Evolutionary conservation across 192 early-diverging fungal genomes (phyloP).

Genomic region (Haplosporangium gracile): DNA sequence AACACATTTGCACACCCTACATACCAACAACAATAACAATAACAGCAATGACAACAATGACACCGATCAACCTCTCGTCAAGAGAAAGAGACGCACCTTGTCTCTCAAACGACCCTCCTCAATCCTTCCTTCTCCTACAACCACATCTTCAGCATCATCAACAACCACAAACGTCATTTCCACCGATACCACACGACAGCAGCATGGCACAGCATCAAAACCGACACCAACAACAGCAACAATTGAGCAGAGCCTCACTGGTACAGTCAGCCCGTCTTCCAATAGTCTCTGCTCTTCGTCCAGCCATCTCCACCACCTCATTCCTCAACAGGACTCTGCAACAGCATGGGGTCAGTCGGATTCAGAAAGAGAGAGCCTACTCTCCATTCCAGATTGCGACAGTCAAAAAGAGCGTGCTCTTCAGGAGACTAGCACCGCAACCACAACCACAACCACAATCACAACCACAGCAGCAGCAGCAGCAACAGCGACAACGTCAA

Average conservation of each 20-base stretch:
- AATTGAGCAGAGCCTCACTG: neutral
- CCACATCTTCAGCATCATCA: neutral
- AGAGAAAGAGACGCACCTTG: constrained; percentile 23
- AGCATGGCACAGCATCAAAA: constrained; percentile 2
- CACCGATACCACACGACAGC: neutral
- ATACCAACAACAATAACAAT: neutral
- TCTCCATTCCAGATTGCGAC: constrained; percentile 14
- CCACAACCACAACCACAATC: neutral
- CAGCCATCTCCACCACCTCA: neutral
- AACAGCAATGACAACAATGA: neutral
- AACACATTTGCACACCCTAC: neutral
- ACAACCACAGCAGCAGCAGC: neutral
- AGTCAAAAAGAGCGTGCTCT: constrained; percentile 18
- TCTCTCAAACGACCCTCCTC: constrained; percentile 31
- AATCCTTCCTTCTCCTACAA: neutral
- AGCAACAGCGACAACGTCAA: neutral
- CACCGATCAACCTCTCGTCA: constrained; percentile 7
- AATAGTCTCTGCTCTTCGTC: neutral
- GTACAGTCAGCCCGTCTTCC: neutral
- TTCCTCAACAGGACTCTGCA: neutral
- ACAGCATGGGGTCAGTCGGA: neutral
- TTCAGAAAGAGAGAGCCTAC: neutral
- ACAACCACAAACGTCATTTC: neutral
- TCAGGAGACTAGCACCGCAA: constrained; percentile 8
- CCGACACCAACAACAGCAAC: neutral